Conservation (phyloP, 2,329 filamentous ascomycete genomes). For the Pseudomassariella vexata region DNA sequence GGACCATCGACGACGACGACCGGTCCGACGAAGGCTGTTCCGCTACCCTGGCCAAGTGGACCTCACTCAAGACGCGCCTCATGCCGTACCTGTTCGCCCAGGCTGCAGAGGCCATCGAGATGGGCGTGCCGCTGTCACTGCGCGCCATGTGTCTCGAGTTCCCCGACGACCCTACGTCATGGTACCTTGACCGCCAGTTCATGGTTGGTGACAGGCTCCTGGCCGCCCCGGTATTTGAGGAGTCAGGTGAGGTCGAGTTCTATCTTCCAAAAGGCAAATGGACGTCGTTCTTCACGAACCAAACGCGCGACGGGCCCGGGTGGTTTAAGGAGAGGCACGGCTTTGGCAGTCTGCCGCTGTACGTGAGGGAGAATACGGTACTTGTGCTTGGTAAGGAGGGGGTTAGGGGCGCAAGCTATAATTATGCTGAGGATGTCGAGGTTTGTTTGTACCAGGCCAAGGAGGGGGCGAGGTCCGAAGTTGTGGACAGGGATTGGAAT, state of each 20-base stretch:
- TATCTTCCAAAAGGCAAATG: slow-evolving; percentile 50
- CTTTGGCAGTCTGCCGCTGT: slow-evolving; percentile 53
- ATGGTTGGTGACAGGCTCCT: slow-evolving; percentile 64
- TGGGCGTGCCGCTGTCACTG: slow-evolving; percentile 56
- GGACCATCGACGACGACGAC: slow-evolving; percentile 64
- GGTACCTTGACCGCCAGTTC: slow-evolving; percentile 65
- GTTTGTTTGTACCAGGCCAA: slow-evolving; percentile 37
- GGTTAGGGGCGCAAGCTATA: slow-evolving; percentile 36
- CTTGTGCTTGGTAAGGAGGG: slow-evolving; percentile 37
- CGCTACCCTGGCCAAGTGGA: slow-evolving; percentile 40
- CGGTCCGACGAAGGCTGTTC: slow-evolving; percentile 47
- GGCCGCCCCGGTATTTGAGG: slow-evolving; percentile 63
- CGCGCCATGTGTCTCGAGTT: slow-evolving; percentile 66
- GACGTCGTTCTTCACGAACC: slow-evolving; percentile 43
- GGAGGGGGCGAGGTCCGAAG: slow-evolving; percentile 32
- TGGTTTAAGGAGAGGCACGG: slow-evolving; percentile 57
- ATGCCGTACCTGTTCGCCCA: slow-evolving; percentile 48
- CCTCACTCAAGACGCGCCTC: slow-evolving; percentile 42
- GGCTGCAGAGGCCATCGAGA: slow-evolving; percentile 31
- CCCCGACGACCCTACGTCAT: slow-evolving; percentile 62
- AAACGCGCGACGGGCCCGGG: slow-evolving; percentile 41
- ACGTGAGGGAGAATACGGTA: slow-evolving; percentile 49
- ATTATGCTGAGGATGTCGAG: slow-evolving; percentile 41
- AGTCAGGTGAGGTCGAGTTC: slow-evolving; percentile 58
- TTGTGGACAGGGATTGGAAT: slow-evolving; percentile 38